Evolutionary conservation across 2,329 filamentous ascomycete species (phyloP).

Genomic region (Colletotrichum sp.): DNA sequence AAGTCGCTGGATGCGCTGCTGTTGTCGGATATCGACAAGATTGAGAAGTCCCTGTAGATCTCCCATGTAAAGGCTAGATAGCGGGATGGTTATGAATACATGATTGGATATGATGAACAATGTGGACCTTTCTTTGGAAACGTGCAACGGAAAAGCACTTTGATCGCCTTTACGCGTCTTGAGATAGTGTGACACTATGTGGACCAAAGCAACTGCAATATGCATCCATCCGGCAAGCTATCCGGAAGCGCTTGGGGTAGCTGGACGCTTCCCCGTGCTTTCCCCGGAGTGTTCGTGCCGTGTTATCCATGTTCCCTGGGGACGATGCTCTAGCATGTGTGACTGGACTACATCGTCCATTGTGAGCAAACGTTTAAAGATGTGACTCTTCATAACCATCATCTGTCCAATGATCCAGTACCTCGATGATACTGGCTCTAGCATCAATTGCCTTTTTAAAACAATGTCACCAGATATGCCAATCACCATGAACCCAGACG

Average conservation of each 20-base stretch:
- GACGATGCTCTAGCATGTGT: neutral
- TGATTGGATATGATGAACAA: neutral
- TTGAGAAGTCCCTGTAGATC: conserved; percentile 16
- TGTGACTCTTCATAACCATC: too few relatives aligned
- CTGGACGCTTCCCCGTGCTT: neutral
- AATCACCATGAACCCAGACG: neutral
- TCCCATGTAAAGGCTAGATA: neutral
- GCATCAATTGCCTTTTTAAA: too few relatives aligned
- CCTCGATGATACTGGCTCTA: too few relatives aligned
- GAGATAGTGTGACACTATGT: neutral
- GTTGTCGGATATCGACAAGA: conserved; percentile 20
- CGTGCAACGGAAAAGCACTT: neutral
- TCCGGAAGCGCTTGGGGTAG: neutral
- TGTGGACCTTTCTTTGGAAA: neutral
- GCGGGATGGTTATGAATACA: neutral
- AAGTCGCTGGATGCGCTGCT: conserved; percentile 17
- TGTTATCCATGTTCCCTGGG: neutral
- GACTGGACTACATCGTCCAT: neutral
- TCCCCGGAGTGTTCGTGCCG: neutral
- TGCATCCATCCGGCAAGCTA: neutral
- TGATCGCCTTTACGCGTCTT: neutral
- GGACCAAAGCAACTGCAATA: neutral
- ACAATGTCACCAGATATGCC: too few relatives aligned
- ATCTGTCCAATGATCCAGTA: too few relatives aligned
- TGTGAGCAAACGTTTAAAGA: too few relatives aligned